These are phyloP conservation scores for Magnaporthiopsis rhizophila DNA, from an alignment of 2,329 filamentous ascomycete species.

Conservation along the genomic window DNA sequence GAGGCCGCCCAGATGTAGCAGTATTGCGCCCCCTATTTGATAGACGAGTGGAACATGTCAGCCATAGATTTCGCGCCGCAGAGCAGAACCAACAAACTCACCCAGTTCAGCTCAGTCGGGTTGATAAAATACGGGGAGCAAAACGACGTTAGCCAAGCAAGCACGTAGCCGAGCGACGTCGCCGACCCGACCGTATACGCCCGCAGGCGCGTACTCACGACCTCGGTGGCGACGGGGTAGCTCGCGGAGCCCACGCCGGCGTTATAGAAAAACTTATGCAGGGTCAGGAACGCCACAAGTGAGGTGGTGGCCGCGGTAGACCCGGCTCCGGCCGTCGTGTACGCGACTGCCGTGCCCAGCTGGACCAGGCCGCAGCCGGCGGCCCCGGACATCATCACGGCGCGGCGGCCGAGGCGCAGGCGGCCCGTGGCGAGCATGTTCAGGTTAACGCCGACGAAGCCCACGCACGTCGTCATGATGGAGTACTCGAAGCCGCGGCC, in stretches of 20 bases:
- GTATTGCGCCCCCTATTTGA: constrained; percentile 30
- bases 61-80: too few species aligned
- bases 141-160: constrained; percentile 35
- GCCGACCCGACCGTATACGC: constrained; percentile 41
- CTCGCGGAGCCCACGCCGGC: constrained; percentile 31
- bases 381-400: constrained; percentile 23
- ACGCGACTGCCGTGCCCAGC: constrained; percentile 24
- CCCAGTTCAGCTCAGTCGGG: constrained; percentile 30
- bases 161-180: constrained; percentile 37
- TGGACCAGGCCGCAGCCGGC: constrained; percentile 23
- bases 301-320: constrained; percentile 18
- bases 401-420: constrained; percentile 22
- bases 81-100: constrained; percentile 4
- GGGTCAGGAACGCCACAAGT: constrained; percentile 22
- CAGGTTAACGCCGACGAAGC: constrained; percentile 22
- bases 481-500: constrained; percentile 23
- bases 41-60: not conserved
- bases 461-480: constrained; percentile 25
- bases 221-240: constrained; percentile 33
- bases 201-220: constrained; percentile 34
- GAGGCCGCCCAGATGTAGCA: constrained; percentile 33
- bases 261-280: constrained; percentile 26
- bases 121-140: constrained; percentile 40
- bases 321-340: constrained; percentile 19
- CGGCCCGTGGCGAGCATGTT: constrained; percentile 20